Percentiles rank a stretch among this genome's conserved stretches.
Evolutionary conservation across 805 yeast species (phyloP).

Genomic region (Cyberlindnera petersonii): DNA sequence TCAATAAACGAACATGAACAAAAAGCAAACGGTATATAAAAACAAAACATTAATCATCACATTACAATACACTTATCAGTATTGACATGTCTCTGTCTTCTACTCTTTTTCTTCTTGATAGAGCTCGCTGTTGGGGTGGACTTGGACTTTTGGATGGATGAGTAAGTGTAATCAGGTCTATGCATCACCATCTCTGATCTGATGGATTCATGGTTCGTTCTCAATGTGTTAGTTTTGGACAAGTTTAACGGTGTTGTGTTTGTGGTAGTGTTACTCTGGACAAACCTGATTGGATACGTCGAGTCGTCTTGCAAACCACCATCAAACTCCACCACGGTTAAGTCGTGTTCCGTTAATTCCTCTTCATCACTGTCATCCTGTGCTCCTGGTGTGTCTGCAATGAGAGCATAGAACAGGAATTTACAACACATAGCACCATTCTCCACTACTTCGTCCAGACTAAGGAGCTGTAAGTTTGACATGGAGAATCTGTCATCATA

Average conservation of each 20-base stretch:
- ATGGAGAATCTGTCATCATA: slow-evolving; percentile 37
- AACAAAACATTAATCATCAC: slow-evolving; percentile 8
- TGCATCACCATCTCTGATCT: slow-evolving; percentile 25
- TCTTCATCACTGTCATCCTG: slow-evolving; percentile 10
- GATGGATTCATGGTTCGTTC: slow-evolving; percentile 22
- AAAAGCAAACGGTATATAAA: too few relatives aligned
- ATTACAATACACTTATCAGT: slow-evolving; percentile 20
- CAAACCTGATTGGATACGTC: slow-evolving; percentile 16
- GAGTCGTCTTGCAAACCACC: slow-evolving; percentile 15
- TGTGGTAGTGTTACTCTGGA: slow-evolving; percentile 19
- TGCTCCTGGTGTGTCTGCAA: slow-evolving; percentile 4
- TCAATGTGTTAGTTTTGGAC: slow-evolving; percentile 24
- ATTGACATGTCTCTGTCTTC: slow-evolving; percentile 5
- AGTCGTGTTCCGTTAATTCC: slow-evolving; percentile 21
- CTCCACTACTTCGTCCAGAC: slow-evolving; percentile 33
- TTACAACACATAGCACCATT: slow-evolving; percentile 27
- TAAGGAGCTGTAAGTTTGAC: slow-evolving; percentile 33
- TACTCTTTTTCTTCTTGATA: slow-evolving; percentile 10
- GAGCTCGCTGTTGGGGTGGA: slow-evolving; percentile 17
- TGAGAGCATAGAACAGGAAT: slow-evolving; percentile 31
- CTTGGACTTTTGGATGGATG: slow-evolving; percentile 20
- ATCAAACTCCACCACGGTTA: slow-evolving; percentile 27
- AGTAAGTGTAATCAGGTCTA: slow-evolving; percentile 20
- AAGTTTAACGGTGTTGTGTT: slow-evolving; percentile 20
- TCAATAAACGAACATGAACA: too few relatives aligned